Evolutionary conservation across 192 early-diverging fungal genomes (phyloP), one percentile per base, ranked within the genome.

Genomic region (Coemansia aciculifera): DNA sequence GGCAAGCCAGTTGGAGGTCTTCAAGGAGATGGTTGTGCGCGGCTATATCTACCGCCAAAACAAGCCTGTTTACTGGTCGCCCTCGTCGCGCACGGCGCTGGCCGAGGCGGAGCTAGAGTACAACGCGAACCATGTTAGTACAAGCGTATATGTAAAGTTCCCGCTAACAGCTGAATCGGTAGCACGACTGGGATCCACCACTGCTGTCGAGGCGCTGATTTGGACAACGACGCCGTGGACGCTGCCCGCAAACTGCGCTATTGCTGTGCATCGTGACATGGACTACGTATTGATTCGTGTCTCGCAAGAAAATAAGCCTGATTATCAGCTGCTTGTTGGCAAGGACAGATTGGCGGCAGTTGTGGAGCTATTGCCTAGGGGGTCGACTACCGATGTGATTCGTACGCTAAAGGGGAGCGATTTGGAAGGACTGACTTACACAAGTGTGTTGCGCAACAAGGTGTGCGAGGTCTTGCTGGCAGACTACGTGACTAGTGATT

Each of bases 221-320:
- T 93, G 92, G 92, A 92, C 90, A 2, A 93, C 92, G 1, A 93
- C 92, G 3, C 92, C 92, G 0, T 92, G 92, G 92, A 92, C 90
- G 3, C 70, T 93, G 10, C 92, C 92, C 0, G 89, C 92, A 29
- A 93, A 93, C 79, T 71, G 79, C 46, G 90, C 90, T 10, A 85
- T 90, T 56, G 86, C 88, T 1, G 87, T 93, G 6, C 83, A 92
- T 59, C 86, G 85, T 9, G 83, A 90, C 1, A 64, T 92, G 15
- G 77, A 71, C 21, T 93, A 93, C 59, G 84, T 79, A 2, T 36
- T 90, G 10, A 77, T 88, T 31, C 17, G 34, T 7, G 59, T 82
- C 23, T 12, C 46, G 7, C 64, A 72, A 19, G 54, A 3, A 5
- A 19, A 27, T 3, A 48, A 27, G 12, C 13, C 54, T 7, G 69